Base-by-base conservation (phyloP, 441 rosid genomes). In the Pelargonium exstipulatum region DNA sequence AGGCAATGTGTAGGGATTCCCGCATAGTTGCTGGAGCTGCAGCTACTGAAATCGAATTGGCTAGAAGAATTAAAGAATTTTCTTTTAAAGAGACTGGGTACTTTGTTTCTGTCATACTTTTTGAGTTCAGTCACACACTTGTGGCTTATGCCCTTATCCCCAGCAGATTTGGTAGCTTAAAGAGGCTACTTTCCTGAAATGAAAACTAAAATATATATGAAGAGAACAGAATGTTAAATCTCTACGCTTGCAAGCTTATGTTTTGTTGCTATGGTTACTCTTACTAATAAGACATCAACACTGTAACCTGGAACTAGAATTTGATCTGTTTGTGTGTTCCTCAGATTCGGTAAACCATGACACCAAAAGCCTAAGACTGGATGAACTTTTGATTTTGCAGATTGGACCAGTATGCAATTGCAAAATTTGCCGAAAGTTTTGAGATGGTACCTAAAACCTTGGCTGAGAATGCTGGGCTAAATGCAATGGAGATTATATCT, bases 1-100 rank as follows among this genome's bases (percentile, higher is more conserved):
- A 96, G 98, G 96, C 98, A 45, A 93, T 93, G 98, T 96, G 97
- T 77, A 93, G 85, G 86, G 97, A 96, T 72, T 90, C 98, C 73
- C 96, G 99, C 64, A 83, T 83, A 2, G 83, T 93, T 65, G 95
- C 99, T 62, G 98, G 97, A 76, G 99, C 96, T 76, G 96, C 98
- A 60, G 99, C 98, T 71, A 88, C 98, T n/a, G 99, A 96, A 78
- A 93, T 93, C 57, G 99, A 96, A 79, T 79, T 96, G 78, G 98
- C 98, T 76, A 90, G 89, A 80, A 90, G 93, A 81, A 77, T 96
- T 77, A 93, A 90, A 84, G 99, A 96, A 70, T 91, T 84, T 66
- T 91, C 97, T 73, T 86, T 85, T 69, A 91, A 86, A 78, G 99
- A 96, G 81, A 96, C 96, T 2, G 99, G 99, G 99, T 93, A 74